phyloP scores from a whole-genome alignment of 1,284 basidiomycete genomes.

The Pholiota adiposa region DNA sequence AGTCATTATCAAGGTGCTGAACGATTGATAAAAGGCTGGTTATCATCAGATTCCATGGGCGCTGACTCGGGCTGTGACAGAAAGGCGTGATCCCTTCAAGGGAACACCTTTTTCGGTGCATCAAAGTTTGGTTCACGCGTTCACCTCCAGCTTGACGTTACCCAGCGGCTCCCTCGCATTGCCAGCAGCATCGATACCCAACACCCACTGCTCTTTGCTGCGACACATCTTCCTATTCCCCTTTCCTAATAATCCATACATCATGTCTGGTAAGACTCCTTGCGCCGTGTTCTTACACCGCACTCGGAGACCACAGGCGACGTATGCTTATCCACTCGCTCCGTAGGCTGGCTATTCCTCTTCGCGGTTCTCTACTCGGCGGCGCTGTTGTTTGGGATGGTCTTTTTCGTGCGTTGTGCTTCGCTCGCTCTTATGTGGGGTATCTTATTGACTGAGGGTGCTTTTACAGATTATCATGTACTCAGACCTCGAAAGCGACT shows the following conservation, averaged over 20 bases:
- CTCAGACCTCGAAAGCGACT: slow-evolving; percentile 97
- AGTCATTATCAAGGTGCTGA: not conserved
- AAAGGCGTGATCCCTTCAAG: slow-evolving; percentile 11
- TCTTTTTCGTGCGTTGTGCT: slow-evolving; percentile 82
- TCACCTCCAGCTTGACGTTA: slow-evolving; percentile 23
- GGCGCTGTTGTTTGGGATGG: slow-evolving; percentile 87
- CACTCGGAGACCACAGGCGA: slow-evolving; percentile 1
- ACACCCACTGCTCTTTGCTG: slow-evolving; percentile 3
- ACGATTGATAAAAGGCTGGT: not conserved
- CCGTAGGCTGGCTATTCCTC: slow-evolving; percentile 55
- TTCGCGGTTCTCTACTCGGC: slow-evolving; percentile 88
- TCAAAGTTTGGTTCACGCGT: slow-evolving; percentile 26
- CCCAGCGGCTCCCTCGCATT: not conserved
- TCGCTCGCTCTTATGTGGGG: not conserved
- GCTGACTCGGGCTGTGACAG: slow-evolving; percentile 5
- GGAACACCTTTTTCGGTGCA: slow-evolving; percentile 18
- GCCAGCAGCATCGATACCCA: slow-evolving; percentile 5
- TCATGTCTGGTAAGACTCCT: slow-evolving; percentile 22
- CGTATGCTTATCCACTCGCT: slow-evolving; percentile 11
- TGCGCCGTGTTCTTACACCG: not conserved
- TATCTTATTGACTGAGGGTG: not conserved
- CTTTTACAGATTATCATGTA: slow-evolving; percentile 95
- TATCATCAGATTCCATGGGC: not conserved
- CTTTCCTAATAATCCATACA: slow-evolving; percentile 1
- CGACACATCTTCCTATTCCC: slow-evolving; percentile 2